Base-by-base conservation (phyloP, 345 rosid species). In the Populus tremula region DNA sequence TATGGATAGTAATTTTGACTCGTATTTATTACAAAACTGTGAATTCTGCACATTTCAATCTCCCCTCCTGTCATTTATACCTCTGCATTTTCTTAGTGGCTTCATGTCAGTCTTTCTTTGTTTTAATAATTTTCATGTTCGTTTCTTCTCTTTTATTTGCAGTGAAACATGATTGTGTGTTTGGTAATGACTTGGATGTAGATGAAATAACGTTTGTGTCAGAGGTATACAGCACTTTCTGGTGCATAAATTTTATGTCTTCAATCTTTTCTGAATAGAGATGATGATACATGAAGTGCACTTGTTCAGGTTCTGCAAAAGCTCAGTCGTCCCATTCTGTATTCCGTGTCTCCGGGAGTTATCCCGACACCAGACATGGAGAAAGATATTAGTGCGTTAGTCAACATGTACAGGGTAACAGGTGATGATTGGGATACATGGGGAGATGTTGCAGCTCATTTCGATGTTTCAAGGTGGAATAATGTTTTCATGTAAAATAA, bases 371-470 rank as follows among this genome's bases (percentile, higher is more conserved):
- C 99, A 79, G 71, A 84, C 43, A 84, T 89, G 97, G 98, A 93
- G 70, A 88, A 89, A 87, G 88, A 87, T 75, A 85, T 91, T 39
- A 84, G 88, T 78, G 87, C 82, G 41, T 77, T 91, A 36, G 93
- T 87, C 71, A 93, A 90, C 88, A 89, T 91, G 98, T 95, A 93
- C 82, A 87, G 98, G 81, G 78, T 95, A 74, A 91, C 98, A 13
- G 94, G 87, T 20, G 98, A 95, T 85, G 98, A 95, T 69, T 95
- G 99, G 99, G 99, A 95, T 77, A 80, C 85, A 38, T 95, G 99
- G 99, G 83, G 79, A 76, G 99, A 95, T 61, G 91, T 93, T 10
- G 87, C 81, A 35, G 36, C 92, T 70, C 99, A 95, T 89, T 95
- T 95, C 78, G 86, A 90, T 79, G 86, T 95, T 83, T 6, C 93